Conservation (phyloP, 2,329 filamentous ascomycete species). For the Aspergillus fumigatiaffinis region DNA sequence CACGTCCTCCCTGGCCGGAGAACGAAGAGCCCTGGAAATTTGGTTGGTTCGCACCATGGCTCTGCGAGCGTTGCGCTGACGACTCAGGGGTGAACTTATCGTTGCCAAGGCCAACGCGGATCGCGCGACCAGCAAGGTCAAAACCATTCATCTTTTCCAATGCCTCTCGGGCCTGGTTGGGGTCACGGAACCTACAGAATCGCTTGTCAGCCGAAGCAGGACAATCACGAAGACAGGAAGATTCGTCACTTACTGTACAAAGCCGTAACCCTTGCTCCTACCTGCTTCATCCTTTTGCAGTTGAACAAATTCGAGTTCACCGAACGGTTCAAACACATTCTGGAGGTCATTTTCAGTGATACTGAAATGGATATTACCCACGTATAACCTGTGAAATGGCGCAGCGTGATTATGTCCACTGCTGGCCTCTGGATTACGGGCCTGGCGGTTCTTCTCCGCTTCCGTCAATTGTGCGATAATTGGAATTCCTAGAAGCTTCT, state of each 20-base stretch:
- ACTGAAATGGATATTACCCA: constrained; percentile 99
- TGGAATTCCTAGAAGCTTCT: constrained; percentile 96
- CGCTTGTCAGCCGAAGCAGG: constrained; percentile 32
- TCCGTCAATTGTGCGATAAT: constrained; percentile 98
- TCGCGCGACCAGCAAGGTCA: constrained; percentile 92
- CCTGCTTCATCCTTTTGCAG: constrained; percentile 93
- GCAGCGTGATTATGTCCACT: constrained; percentile 73
- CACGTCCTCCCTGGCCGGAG: constrained; percentile 83
- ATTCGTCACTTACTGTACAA: constrained; percentile 77
- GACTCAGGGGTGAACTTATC: constrained; percentile 99
- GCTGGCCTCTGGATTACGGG: constrained; percentile 70
- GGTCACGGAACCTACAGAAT: constrained; percentile 72
- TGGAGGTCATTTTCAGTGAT: constrained; percentile 94
- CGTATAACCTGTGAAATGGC: constrained; percentile 96
- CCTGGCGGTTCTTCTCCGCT: constrained; percentile 98
- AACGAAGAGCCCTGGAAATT: constrained; percentile 86
- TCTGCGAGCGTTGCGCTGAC: constrained; percentile 88
- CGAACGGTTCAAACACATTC: constrained; percentile 96
- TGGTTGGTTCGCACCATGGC: constrained; percentile 61
- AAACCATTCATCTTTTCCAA: constrained; percentile 99
- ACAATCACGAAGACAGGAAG: background rate
- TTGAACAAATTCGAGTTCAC: constrained; percentile 95
- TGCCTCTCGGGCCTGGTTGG: constrained; percentile 85
- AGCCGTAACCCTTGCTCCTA: constrained; percentile 91
- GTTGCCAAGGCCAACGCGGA: constrained; percentile 97